Evolutionary conservation across 2,329 filamentous ascomycete genomes (phyloP).

Genomic region (Epicoccum sorghinum): DNA sequence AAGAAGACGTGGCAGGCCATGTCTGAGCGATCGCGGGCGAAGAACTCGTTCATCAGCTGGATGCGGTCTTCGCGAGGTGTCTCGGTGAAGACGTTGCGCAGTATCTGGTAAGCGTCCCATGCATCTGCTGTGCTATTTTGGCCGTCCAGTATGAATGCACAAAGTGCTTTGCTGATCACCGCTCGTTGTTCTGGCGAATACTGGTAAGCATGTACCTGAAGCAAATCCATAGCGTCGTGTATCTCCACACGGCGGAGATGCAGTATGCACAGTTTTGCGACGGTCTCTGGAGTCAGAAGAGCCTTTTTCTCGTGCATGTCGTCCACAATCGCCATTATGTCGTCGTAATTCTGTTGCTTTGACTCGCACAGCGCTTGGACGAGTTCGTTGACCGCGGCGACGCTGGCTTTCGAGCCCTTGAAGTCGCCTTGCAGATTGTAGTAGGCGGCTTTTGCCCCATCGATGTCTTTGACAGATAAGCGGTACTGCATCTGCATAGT

Average conservation of each 20-base stretch:
- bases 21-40: constrained; percentile 75
- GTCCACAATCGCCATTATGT: constrained; percentile 74
- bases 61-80: constrained; percentile 70
- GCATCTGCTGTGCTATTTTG: constrained; percentile 69
- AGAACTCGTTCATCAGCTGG: constrained; percentile 81
- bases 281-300: constrained; percentile 74
- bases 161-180: constrained; percentile 69
- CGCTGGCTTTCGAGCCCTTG: constrained; percentile 63
- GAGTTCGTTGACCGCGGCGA: constrained; percentile 71
- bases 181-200: constrained; percentile 73
- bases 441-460: constrained; percentile 71
- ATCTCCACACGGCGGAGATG: constrained; percentile 79
- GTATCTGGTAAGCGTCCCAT: constrained; percentile 67
- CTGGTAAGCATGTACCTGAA: constrained; percentile 75
- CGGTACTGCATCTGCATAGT: constrained; percentile 78
- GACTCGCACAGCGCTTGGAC: constrained; percentile 70
- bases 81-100: constrained; percentile 64
- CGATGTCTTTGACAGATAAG: constrained; percentile 73
- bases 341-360: constrained; percentile 68
- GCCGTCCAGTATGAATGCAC: constrained; percentile 70
- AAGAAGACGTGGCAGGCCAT: constrained; percentile 88
- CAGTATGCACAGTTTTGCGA: constrained; percentile 73
- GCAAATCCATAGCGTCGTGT: constrained; percentile 79
- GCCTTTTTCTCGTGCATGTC: constrained; percentile 73
- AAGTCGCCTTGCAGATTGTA: constrained; percentile 65